A percentile compares a stretch with the other conserved stretches of the same genome.
Conservation (phyloP, 192 early-diverging fungal genomes). For the Pilaira anomala region DNA sequence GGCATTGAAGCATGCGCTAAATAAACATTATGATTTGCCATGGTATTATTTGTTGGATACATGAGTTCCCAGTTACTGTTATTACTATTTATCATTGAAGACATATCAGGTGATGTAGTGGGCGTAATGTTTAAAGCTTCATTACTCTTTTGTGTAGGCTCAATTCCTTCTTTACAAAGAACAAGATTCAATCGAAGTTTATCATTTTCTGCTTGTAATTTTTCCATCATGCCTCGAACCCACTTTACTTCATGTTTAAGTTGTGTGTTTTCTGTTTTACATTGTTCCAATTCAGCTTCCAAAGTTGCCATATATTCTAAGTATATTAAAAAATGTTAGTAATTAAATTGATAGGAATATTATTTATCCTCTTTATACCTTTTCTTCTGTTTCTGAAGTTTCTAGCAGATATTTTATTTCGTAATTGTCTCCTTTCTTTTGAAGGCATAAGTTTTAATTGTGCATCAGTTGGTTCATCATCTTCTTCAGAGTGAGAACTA, state of each 20-base stretch:
- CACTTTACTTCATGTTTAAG: slow-evolving; percentile 29
- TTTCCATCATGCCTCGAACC: slow-evolving; percentile 25
- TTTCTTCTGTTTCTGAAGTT: slow-evolving; percentile 85
- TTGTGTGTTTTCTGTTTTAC: slow-evolving; percentile 31
- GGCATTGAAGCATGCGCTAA: slow-evolving; percentile 22
- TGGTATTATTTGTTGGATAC: not conserved
- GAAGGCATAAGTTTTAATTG: slow-evolving; percentile 65
- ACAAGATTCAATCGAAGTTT: slow-evolving; percentile 19
- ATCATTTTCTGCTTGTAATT: slow-evolving; percentile 33
- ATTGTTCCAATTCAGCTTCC: slow-evolving; percentile 22
- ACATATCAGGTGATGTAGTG: not conserved
- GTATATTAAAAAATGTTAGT: slow-evolving; percentile 12
- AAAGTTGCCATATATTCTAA: slow-evolving; percentile 34
- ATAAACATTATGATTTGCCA: slow-evolving; percentile 1
- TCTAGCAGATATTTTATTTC: slow-evolving; percentile 85
- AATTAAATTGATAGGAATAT: not conserved
- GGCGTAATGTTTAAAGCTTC: not conserved
- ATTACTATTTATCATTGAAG: not conserved
- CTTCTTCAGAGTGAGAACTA: slow-evolving; percentile 18
- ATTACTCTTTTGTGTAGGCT: not conserved
- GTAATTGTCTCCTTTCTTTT: slow-evolving; percentile 77
- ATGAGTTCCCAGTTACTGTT: slow-evolving; percentile 1
- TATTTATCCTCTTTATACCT: slow-evolving; percentile 39
- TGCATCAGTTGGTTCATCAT: slow-evolving; percentile 20
- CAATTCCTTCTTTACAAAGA: slow-evolving; percentile 23